Evolutionary conservation across 768 basidiomycete genomes (phyloP), one percentile per base, ranked within the genome.

Genomic region (Favolaschia claudopus): DNA sequence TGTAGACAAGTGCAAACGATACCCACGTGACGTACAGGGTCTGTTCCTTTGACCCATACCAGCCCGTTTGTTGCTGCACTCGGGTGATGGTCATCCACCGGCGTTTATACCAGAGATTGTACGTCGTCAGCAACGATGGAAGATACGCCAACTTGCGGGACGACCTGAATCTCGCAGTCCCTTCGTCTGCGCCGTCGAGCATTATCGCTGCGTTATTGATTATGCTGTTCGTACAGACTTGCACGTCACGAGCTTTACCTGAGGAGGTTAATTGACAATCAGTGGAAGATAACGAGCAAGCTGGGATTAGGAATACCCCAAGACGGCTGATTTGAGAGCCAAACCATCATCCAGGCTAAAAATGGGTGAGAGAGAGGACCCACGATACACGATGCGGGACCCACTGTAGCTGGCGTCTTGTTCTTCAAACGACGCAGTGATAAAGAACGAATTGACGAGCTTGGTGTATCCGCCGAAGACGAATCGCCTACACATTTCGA

Each of bases 281-380:
- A 38, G 13, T 3, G 14, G 64, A 27, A 58, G 40, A 2, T 20
- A 44, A 37, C 24, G 25, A 31, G 7, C 9, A 7, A 17, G 49
- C 8, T 32, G 4, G 31, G 22, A 14, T 8, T 7, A 36, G 19
- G n/a, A 12, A 56, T 52, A 82, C 84, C 73, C 83, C 84, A 87
- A 15, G 80, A 72, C 13, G 83, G 82, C 31, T 84, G 81, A 42
- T 76, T 77, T n/a, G 84, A 81, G 0, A 87, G 60, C 85, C 86
- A 88, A 38, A 77, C 72, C 71, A 86, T 75, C 47, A 88, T 77
- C 87, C 86, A 89, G 2, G 76, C 85, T 86, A 48, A 29, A 22
- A 12, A 49, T 9, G 25, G 14, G 31, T 55, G 14, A 43, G 54
- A 19, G 14, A 51, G 15, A 10, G 12, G 29, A 31, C 32, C 27